Evolutionary conservation across 2,329 filamentous ascomycete species (phyloP).

Genomic region (Fusarium tricinctum): DNA sequence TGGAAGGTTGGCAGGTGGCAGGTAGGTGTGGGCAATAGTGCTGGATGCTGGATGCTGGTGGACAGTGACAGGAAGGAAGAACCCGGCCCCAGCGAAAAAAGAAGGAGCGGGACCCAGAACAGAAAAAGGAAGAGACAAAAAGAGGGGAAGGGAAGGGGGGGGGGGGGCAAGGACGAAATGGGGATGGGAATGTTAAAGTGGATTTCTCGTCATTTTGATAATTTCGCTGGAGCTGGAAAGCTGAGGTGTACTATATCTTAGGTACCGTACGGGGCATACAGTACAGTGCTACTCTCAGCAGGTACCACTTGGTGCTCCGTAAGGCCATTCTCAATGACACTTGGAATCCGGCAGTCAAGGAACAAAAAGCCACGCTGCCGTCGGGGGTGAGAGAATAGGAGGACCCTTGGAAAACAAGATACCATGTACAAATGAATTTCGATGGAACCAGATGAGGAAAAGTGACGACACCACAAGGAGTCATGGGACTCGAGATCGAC

Average conservation of each 20-base stretch:
- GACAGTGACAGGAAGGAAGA: constrained; percentile 34
- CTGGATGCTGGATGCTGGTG: too few species aligned
- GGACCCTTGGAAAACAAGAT: constrained; percentile 35
- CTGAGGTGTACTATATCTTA: constrained; percentile 10
- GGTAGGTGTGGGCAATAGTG: constrained; percentile 23
- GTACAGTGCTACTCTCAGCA: constrained; percentile 27
- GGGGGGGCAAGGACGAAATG: constrained; percentile 25
- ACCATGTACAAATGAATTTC: constrained; percentile 22
- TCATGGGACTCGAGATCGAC: constrained; percentile 44
- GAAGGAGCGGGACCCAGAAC: constrained; percentile 37
- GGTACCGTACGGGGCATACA: constrained; percentile 21
- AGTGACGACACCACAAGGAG: constrained; percentile 47
- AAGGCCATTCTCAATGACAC: constrained; percentile 1
- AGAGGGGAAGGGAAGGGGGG: constrained; percentile 21
- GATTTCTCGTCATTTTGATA: constrained; percentile 45
- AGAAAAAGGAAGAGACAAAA: constrained; percentile 35
- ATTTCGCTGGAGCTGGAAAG: constrained; percentile 35
- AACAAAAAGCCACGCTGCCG: constrained; percentile 7
- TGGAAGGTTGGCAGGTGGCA: constrained; percentile 18
- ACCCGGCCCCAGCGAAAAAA: constrained; percentile 35
- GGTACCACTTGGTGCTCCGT: constrained; percentile 32
- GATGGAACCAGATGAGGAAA: constrained; percentile 32
- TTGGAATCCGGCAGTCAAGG: constrained; percentile 28
- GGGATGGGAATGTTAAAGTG: constrained; percentile 45
- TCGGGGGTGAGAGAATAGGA: constrained; percentile 16